Evolutionary conservation across 2,329 filamentous ascomycete genomes (phyloP).

Genomic region (Knufia fluminis): DNA sequence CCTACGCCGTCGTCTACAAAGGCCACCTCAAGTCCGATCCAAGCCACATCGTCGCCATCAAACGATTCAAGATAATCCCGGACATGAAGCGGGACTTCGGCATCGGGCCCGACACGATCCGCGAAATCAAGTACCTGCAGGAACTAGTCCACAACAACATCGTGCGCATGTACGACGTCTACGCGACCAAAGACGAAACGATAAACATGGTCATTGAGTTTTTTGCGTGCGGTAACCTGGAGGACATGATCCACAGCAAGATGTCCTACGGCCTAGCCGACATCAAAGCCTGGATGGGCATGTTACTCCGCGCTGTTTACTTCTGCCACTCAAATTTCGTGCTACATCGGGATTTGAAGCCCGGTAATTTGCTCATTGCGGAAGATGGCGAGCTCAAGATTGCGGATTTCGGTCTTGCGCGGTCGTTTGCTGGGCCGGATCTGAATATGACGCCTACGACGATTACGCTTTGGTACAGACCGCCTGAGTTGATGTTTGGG

Average conservation of each 20-base stretch:
- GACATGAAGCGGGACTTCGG: conserved; percentile 63
- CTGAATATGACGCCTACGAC: conserved; percentile 85
- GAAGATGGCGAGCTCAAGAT: conserved; percentile 90
- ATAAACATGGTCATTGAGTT: conserved; percentile 93
- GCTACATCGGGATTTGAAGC: conserved; percentile 96
- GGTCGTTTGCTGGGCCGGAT: conserved; percentile 81
- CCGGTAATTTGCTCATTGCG: conserved; percentile 92
- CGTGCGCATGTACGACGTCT: conserved; percentile 84
- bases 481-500: conserved; percentile 86
- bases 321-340: conserved; percentile 95
- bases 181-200: conserved; percentile 84
- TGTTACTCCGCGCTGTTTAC: conserved; percentile 87
- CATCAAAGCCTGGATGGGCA: conserved; percentile 97
- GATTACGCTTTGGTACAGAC: conserved; percentile 94
- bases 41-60: conserved; percentile 62
- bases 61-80: conserved; percentile 45
- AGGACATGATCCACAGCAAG: conserved; percentile 80
- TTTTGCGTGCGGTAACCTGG: conserved; percentile 84
- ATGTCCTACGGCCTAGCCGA: conserved; percentile 80
- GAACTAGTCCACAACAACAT: conserved; percentile 94
- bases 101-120: conserved; percentile 86
- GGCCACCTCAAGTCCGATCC: conserved; percentile 69
- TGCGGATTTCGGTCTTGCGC: conserved; percentile 92
- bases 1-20: conserved; percentile 90
- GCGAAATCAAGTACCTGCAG: conserved; percentile 90